Base-by-base conservation (phyloP, 306 rosid species). In the Pachyrhizus erosus region DNA sequence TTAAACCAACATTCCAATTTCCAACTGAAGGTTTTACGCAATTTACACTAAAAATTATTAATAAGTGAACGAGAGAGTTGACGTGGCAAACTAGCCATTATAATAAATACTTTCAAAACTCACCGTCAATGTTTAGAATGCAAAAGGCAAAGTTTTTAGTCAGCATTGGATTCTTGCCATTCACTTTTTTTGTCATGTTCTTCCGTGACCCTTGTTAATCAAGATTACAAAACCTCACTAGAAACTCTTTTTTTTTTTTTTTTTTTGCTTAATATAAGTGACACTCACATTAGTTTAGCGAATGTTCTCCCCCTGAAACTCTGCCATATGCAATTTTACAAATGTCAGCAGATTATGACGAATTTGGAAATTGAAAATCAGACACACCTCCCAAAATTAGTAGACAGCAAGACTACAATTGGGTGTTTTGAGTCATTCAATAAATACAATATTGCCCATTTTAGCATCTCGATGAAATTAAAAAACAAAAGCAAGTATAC, bases 371-470 rank as follows among this genome's bases (percentile, higher is more conserved):
- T 86, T 87, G 80, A 87, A 89, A 87, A 64, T 31, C 20, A 52
- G 82, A 85, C 94, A 60, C 93, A 40, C 71, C 86, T 84, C 87
- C 90, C 93, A 65, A 92, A 84, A 87, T 86, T 61, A 78, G 85
- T 71, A 80, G 92, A 89, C 92, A 86, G 83, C 85, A 83, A 83
- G 78, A 81, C 89, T 86, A 89, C 87, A 89, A 89, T 89, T 88
- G 87, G 94, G 93, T 88, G 88, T 80, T 89, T 92, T 89, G 92
- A 91, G 89, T 73, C 77, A 77, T 86, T 82, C 97, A 80, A 82
- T 27, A 91, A 86, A 87, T 84, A 84, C 75, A 85, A 85, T 84
- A 90, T 49, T 81, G 72, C 51, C 77, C 15, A 77, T 83, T 87
- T 87, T 65, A 89, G 94, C 31, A 82, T 86, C 87, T 88, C 94